Evolutionary conservation across 2,329 filamentous ascomycete genomes (phyloP).

Genomic region (Penicillium sp.): DNA sequence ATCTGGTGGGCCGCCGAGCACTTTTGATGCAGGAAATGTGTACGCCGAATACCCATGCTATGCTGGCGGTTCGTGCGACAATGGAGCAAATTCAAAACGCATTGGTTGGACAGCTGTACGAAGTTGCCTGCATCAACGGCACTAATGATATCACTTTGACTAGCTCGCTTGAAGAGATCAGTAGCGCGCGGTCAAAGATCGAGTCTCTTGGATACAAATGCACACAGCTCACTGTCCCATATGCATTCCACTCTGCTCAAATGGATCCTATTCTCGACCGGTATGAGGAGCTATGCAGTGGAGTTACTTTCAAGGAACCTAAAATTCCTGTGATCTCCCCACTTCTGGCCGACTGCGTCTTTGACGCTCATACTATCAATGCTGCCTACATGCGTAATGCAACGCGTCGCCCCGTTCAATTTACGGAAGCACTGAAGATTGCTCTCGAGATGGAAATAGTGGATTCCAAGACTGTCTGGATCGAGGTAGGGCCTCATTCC

Average conservation of each 20-base stretch:
- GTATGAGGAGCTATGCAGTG: background rate
- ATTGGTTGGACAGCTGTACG: constrained; percentile 36
- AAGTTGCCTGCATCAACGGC: constrained; percentile 74
- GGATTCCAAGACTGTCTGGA: background rate
- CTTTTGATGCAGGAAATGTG: constrained; percentile 59
- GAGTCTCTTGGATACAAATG: constrained; percentile 52
- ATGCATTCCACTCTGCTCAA: constrained; percentile 49
- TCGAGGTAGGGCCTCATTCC: background rate
- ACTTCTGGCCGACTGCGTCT: background rate
- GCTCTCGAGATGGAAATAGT: background rate
- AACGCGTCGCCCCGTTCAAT: background rate
- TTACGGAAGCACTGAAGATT: background rate
- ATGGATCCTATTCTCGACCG: constrained; percentile 5
- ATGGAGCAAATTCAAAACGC: constrained; percentile 44
- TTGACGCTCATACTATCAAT: background rate
- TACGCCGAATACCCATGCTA: constrained; percentile 66
- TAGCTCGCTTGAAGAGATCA: constrained; percentile 55
- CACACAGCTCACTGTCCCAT: constrained; percentile 63
- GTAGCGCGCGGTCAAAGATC: constrained; percentile 58
- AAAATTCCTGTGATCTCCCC: background rate
- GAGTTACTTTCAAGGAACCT: background rate
- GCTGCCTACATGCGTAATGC: background rate
- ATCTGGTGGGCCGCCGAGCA: constrained; percentile 70
- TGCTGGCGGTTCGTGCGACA: constrained; percentile 58
- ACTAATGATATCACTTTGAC: constrained; percentile 72